Evolutionary conservation across 768 basidiomycete species (phyloP).

Genomic region (Mycena indigotica): DNA sequence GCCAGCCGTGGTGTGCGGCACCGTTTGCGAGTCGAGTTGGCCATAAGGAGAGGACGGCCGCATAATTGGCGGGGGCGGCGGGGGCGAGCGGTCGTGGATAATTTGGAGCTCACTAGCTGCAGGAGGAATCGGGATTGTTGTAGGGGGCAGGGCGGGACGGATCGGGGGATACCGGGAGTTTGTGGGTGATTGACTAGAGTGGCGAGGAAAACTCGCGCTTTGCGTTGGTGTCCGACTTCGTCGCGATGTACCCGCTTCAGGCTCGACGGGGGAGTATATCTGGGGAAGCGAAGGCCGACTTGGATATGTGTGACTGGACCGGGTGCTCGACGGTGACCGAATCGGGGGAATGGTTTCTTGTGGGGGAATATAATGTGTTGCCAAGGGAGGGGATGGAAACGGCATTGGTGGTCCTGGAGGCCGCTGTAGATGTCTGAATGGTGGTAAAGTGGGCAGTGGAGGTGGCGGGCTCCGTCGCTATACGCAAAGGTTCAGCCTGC

Average conservation of each 20-base stretch:
- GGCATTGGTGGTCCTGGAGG: neutral
- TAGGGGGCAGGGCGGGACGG: neutral
- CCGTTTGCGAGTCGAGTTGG: neutral
- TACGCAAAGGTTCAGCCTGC: neutral
- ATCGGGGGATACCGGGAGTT: neutral
- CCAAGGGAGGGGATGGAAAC: neutral
- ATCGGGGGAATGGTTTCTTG: neutral
- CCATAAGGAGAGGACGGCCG: neutral
- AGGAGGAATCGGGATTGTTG: neutral
- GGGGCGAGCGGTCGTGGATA: conserved; percentile 13
- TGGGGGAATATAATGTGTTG: neutral
- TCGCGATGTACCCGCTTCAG: too few relatives aligned
- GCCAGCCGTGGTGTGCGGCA: neutral
- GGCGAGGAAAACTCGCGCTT: too few relatives aligned
- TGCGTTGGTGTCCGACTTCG: too few relatives aligned
- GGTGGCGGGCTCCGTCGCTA: neutral
- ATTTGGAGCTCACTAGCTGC: conserved; percentile 6
- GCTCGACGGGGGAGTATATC: too few relatives aligned
- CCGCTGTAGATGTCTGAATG: neutral
- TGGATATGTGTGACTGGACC: neutral
- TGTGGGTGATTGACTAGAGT: neutral
- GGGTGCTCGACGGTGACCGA: neutral
- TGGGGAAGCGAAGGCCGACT: too few relatives aligned
- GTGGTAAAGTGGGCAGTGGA: neutral
- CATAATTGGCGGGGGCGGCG: neutral